These are phyloP conservation scores for Starmerella floris DNA, from an alignment of 805 yeast species.

Conservation along the genomic window DNA sequence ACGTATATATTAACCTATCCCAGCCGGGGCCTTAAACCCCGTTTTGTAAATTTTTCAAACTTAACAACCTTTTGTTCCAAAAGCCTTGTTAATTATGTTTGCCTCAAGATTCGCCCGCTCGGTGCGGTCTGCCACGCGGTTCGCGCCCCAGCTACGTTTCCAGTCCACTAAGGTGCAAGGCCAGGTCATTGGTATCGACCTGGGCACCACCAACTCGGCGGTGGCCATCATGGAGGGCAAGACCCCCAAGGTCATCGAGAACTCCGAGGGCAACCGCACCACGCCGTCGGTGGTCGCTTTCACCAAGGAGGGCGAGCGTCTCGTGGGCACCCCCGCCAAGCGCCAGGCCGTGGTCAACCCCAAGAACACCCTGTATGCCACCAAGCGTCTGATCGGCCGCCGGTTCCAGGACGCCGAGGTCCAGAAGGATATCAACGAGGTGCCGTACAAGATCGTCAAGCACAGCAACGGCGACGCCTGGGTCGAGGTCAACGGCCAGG, in stretches of 20 bases:
- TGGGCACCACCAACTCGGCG: conserved; percentile 84
- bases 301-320: conserved; percentile 79
- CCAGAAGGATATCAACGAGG: conserved; percentile 74
- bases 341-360: conserved; percentile 94
- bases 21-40: conserved; percentile 1
- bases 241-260: conserved; percentile 64
- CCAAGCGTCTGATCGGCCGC: conserved; percentile 89
- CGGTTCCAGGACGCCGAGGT: conserved; percentile 82
- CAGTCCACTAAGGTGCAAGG: conserved; percentile 41
- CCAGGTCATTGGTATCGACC: conserved; percentile 70
- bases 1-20: conserved; percentile 11
- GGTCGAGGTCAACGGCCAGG: conserved; percentile 79
- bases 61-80: background rate
- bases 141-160: conserved; percentile 29
- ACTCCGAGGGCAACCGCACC: conserved; percentile 63
- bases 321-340: conserved; percentile 91
- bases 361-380: conserved; percentile 84
- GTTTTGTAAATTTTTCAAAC: conserved; percentile 7
- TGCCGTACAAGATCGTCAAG: conserved; percentile 82
- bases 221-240: conserved; percentile 75
- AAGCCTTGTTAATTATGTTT: conserved; percentile 22
- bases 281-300: conserved; percentile 94
- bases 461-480: conserved; percentile 92
- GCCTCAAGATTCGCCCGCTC: conserved; percentile 32
- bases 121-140: conserved; percentile 19